phyloP scores from a whole-genome alignment of 768 basidiomycete genomes.

The Boletus reticuloceps region DNA sequence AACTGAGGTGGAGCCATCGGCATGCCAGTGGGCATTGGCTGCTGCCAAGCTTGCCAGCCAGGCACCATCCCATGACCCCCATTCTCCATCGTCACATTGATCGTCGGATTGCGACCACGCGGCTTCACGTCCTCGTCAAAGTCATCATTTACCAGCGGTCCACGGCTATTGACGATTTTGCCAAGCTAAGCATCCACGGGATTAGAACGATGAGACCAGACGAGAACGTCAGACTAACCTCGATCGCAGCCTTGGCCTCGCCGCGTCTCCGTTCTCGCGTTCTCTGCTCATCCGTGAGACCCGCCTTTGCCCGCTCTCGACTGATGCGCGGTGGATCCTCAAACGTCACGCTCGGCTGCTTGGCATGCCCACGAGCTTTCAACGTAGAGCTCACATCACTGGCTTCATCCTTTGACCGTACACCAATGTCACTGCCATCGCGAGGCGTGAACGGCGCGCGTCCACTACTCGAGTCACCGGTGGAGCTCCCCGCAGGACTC shows the following conservation, averaged over 20 bases:
- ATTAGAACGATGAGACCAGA: background rate
- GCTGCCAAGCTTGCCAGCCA: constrained; percentile 34
- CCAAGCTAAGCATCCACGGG: constrained; percentile 56
- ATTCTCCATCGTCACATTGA: constrained; percentile 38
- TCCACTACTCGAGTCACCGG: constrained; percentile 80
- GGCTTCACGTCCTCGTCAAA: constrained; percentile 38
- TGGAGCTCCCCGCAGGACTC: constrained; percentile 76
- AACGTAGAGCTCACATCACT: constrained; percentile 28
- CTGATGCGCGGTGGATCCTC: constrained; percentile 45
- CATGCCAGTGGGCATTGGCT: constrained; percentile 25
- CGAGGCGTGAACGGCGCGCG: constrained; percentile 71
- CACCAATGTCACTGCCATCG: constrained; percentile 66
- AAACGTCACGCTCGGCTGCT: constrained; percentile 69
- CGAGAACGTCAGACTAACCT: constrained; percentile 45
- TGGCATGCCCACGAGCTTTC: constrained; percentile 37
- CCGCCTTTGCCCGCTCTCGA: constrained; percentile 30
- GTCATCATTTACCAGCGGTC: constrained; percentile 55
- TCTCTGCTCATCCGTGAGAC: constrained; percentile 45
- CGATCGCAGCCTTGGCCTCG: constrained; percentile 85
- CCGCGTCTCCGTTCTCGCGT: constrained; percentile 72
- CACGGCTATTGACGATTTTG: constrained; percentile 81
- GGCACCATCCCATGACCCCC: constrained; percentile 30
- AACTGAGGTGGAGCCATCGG: constrained; percentile 41
- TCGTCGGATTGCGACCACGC: constrained; percentile 23
- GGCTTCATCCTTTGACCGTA: constrained; percentile 18